Evolutionary conservation across 768 basidiomycete genomes (phyloP).

Genomic region (Amanita polypyramis): DNA sequence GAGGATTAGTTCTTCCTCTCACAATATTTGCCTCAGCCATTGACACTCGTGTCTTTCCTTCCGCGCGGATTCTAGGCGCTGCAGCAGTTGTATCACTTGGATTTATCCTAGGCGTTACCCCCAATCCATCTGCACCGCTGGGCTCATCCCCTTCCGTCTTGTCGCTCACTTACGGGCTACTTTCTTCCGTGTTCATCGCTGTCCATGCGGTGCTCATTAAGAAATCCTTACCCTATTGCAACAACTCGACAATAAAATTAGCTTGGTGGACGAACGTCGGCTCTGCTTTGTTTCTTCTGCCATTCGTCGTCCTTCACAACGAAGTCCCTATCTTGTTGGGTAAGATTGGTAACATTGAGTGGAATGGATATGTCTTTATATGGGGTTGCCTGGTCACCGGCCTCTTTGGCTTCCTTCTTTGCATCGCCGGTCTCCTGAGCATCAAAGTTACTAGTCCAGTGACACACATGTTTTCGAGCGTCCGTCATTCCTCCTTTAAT

Average conservation of each 20-base stretch:
- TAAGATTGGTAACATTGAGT: conserved; percentile 27
- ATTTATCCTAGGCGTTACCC: conserved; percentile 68
- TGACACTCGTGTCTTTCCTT: conserved; percentile 43
- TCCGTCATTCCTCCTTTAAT: conserved; percentile 24
- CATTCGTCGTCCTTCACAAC: conserved; percentile 48
- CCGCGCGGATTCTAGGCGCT: conserved; percentile 42
- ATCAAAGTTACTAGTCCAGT: conserved; percentile 79
- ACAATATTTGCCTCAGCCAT: conserved; percentile 67
- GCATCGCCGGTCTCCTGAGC: conserved; percentile 67
- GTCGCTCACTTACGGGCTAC: conserved; percentile 57
- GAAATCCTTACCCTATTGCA: conserved; percentile 51
- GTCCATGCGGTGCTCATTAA: conserved; percentile 72
- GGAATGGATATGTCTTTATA: conserved; percentile 44
- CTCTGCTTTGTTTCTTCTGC: conserved; percentile 53
- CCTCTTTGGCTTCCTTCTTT: conserved; percentile 73
- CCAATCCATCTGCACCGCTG: conserved; percentile 34
- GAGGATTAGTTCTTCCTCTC: conserved; percentile 74
- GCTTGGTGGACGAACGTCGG: conserved; percentile 75
- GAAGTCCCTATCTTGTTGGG: conserved; percentile 34
- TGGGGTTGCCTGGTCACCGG: conserved; percentile 65
- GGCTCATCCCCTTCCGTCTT: conserved; percentile 38
- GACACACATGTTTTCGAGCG: conserved; percentile 79
- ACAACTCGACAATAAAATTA: conserved; percentile 62
- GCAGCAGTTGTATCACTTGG: conserved; percentile 60
- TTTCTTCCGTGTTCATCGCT: conserved; percentile 69